Base-by-base conservation (phyloP, 2,329 filamentous ascomycete species). In the Periconia sp. region DNA sequence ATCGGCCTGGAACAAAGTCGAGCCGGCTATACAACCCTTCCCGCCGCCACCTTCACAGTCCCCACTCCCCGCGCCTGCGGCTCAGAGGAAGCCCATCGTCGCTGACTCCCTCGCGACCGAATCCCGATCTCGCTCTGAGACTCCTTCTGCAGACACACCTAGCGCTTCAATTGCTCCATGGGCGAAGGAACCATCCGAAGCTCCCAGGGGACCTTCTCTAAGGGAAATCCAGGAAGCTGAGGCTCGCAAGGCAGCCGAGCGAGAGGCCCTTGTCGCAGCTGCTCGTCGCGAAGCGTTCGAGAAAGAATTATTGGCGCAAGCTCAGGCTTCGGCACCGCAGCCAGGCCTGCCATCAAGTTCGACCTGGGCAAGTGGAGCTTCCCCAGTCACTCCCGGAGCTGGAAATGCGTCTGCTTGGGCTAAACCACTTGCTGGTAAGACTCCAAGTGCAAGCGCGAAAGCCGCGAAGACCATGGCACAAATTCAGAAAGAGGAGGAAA, bases 191-290 rank as follows among this genome's bases (percentile, higher is more conserved):
- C 81, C 82, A 3, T 73, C 76, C 28, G 86, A 88, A 35, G 73
- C 78, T 4, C 84, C 89, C 28, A 95, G 89, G 70, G 92, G 91
- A 0, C 94, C 92, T 2, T 96, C 92, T 47, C 76, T 99, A 50
- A 95, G 91, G 73, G 92, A 99, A 65, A 99, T 99, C 17, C 94
- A 99, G 69, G 92, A 96, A 69, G 87, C 89, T 4, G 94, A 99
- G 69, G 92, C 92, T 24, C 89, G 88, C 63, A 95, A 94, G 68
- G 92, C 92, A 9, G 92, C 92, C 37, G 89, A 95, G 72, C 86
- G 84, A 10, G 92, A 97, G 64, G 90, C 94, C 63, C 75, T 84
- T 40, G 90, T 89, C 12, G 85, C 86, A 24, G 87, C 89, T 29
- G 81, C 87, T 47, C 87, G 92, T 56, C 89, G 88, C 56, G 85